Conservation (phyloP, 1,284 basidiomycete species). For the Fistulinella staudtii region DNA sequence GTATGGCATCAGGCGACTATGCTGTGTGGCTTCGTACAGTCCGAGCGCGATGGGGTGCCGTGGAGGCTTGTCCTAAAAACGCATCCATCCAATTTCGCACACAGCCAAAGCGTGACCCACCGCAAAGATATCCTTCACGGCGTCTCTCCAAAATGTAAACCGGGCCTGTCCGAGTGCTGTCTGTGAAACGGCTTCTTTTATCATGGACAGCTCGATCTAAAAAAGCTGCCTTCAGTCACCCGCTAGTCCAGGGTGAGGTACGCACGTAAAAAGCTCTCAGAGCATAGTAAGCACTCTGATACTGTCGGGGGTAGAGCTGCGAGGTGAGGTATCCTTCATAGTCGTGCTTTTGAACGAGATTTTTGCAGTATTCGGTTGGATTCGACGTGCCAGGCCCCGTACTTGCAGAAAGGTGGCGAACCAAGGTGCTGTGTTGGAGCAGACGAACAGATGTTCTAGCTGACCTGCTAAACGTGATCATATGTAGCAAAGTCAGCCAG, state of each 20-base stretch:
- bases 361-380: constrained; percentile 59
- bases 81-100: constrained; percentile 14
- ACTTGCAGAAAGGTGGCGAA: constrained; percentile 16
- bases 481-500: constrained; percentile 4
- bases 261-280: constrained; percentile 86
- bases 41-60: constrained; percentile 82
- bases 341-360: constrained; percentile 70
- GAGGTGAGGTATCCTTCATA: constrained; percentile 78
- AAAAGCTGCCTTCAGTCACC: constrained; percentile 10
- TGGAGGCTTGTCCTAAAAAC: constrained; percentile 63
- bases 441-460: constrained; percentile 4
- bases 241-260: constrained; percentile 7
- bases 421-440: constrained; percentile 3
- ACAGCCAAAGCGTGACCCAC: constrained; percentile 41
- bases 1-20: constrained; percentile 58
- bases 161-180: constrained; percentile 82
- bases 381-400: constrained; percentile 34
- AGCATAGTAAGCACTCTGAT: constrained; percentile 73
- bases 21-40: constrained; percentile 56
- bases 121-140: constrained; percentile 66
- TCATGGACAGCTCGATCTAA: constrained; percentile 79
- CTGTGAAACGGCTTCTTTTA: constrained; percentile 79
- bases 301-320: constrained; percentile 69
- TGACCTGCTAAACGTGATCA: constrained; percentile 20
- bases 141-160: constrained; percentile 92